Percentiles rank a stretch among this genome's conserved stretches.
These are phyloP conservation scores for Xylariales sp. DNA, from an alignment of 2,329 filamentous ascomycete genomes.

Conservation along the genomic window DNA sequence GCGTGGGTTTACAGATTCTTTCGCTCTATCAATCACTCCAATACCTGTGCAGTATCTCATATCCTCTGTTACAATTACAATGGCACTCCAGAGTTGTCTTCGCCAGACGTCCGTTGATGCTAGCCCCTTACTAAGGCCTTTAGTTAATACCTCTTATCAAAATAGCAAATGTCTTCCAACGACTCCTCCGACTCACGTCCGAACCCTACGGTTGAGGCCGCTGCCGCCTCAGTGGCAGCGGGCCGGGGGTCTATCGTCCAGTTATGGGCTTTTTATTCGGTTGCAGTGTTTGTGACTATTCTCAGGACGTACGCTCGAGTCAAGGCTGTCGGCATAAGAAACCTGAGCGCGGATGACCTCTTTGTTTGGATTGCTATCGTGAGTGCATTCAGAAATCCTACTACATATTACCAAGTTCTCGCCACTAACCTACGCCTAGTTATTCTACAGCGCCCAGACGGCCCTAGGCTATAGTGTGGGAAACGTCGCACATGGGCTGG, in stretches of 20 bases:
- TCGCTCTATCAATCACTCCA: not conserved
- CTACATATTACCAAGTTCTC: not conserved
- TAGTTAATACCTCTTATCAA: not conserved
- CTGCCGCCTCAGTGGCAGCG: conserved; percentile 40
- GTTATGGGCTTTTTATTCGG: conserved; percentile 51
- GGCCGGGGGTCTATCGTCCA: conserved; percentile 50
- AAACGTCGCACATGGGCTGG: conserved; percentile 59
- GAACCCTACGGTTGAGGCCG: conserved; percentile 29
- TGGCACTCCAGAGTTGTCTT: not conserved
- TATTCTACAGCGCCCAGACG: conserved; percentile 63
- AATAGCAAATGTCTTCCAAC: conserved; percentile 23
- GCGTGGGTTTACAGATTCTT: not conserved
- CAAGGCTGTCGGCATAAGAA: conserved; percentile 48
- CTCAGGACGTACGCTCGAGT: conserved; percentile 53
- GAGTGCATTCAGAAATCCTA: conserved; percentile 31
- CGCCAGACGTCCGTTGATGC: not conserved
- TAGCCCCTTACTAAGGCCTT: not conserved
- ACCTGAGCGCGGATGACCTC: conserved; percentile 52
- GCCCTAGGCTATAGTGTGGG: conserved; percentile 61
- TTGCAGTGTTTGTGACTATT: conserved; percentile 51
- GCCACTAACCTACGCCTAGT: conserved; percentile 48
- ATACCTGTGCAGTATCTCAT: not conserved
- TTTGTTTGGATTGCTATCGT: conserved; percentile 53
- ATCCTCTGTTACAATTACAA: not conserved
- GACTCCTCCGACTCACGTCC: not conserved